A percentile compares a stretch with the other conserved stretches of the same genome.
Evolutionary conservation across 2,329 filamentous ascomycete species (phyloP).

Genomic region (Cryoendolithus antarcticus): DNA sequence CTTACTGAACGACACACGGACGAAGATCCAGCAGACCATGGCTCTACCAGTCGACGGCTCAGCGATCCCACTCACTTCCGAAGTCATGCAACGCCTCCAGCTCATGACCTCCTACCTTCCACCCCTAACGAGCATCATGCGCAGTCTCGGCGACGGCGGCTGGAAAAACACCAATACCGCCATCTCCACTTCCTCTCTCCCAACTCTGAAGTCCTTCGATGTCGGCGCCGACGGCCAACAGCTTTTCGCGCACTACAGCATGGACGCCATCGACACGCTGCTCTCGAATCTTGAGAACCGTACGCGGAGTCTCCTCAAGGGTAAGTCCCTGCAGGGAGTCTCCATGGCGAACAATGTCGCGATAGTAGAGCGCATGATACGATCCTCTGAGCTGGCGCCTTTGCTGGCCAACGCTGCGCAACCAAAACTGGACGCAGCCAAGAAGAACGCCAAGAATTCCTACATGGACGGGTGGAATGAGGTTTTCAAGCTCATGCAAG

Average conservation of each 20-base stretch:
- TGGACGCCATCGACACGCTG: conserved; percentile 75
- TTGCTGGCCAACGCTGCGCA: conserved; percentile 44
- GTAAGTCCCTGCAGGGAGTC: conserved; percentile 68
- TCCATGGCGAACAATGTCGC: conserved; percentile 83
- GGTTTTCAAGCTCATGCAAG: conserved; percentile 69
- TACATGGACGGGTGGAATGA: conserved; percentile 87
- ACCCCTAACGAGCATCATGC: conserved; percentile 78
- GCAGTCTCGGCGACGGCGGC: conserved; percentile 83
- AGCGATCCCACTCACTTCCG: conserved; percentile 62
- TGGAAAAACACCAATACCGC: conserved; percentile 52
- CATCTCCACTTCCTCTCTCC: conserved; percentile 49
- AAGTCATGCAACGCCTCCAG: conserved; percentile 77
- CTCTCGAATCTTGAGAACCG: conserved; percentile 65
- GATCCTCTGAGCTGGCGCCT: conserved; percentile 62
- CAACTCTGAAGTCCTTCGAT: conserved; percentile 68
- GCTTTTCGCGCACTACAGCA: conserved; percentile 79
- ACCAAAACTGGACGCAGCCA: conserved; percentile 60
- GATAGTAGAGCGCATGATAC: conserved; percentile 73
- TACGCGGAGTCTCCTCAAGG: conserved; percentile 58
- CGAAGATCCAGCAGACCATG: conserved; percentile 52
- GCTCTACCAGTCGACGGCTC: conserved; percentile 67
- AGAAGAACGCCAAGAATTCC: conserved; percentile 68
- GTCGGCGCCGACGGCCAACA: conserved; percentile 78
- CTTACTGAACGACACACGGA: conserved; percentile 70
- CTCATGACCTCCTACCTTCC: conserved; percentile 77